Evolutionary conservation across 257 asterid genomes (phyloP), one percentile per base, ranked within the genome.

Genomic region (Ilex asprella): DNA sequence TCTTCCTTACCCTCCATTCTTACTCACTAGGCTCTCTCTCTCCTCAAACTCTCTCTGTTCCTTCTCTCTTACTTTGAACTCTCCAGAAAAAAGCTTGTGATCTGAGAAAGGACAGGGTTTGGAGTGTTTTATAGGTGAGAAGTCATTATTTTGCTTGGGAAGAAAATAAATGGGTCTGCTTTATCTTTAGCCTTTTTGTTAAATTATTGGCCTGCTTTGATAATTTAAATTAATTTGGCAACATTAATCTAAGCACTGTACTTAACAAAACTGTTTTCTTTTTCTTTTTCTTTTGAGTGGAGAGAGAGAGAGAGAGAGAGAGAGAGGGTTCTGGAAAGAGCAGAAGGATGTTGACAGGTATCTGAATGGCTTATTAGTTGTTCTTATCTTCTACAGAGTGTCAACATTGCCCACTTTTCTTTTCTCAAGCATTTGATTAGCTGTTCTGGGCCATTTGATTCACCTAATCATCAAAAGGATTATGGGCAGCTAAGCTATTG

Each of bases 1-100:
- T 82, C 87, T 72, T 78, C 89, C 69, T 73, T 80, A 72, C 32
- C 46, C 76, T 85, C 94, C 59, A 55, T 58, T 43, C 21, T 65
- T 16, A 21, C 16, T n/a, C 61, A 5, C 49, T 10, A 13, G 39
- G 1, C 35, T 31, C 15, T 13, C 56, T 21, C 6, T 56, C 52
- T 77, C 5, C 8, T 3, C 8, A 8, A 35, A 35, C 41, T 61
- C n/a, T 15, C 60, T 31, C 27, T 21, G 1, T 21, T 21, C 27
- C 27, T 21, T 21, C 27, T 21, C 16, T 50, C 39, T 47, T 62
- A 29, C 32, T 31, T 62, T 21, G 60, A 56, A 43, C 30, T 0
- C 51, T 43, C 15, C 0, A 16, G 16, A 32, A 15, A n/a, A 12
- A 39, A 56, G 16, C 16, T 12, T 43, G 44, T 31, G n/a, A 29